Percentiles rank a stretch among this genome's conserved stretches.
Conservation (phyloP, 768 basidiomycete species). For the Agaricus blazei region DNA sequence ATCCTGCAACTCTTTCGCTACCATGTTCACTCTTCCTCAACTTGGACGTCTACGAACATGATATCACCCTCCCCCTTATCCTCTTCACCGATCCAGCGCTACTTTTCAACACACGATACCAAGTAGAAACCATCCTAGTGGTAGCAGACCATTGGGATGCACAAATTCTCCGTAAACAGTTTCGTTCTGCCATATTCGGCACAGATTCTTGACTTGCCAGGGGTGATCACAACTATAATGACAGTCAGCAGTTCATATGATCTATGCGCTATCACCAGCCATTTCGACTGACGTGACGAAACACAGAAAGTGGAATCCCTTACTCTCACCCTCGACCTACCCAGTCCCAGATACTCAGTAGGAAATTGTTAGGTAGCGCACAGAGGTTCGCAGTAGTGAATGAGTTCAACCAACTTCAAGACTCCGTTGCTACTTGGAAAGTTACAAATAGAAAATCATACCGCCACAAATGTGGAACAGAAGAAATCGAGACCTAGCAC, state of each 20-base stretch:
- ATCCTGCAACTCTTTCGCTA: constrained; percentile 37
- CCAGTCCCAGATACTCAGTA: constrained; percentile 18
- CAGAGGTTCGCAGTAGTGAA: too few species aligned
- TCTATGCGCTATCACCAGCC: constrained; percentile 50
- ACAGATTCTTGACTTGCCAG: too few species aligned
- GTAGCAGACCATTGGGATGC: constrained; percentile 72
- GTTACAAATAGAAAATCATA: constrained; percentile 15
- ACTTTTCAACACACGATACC: constrained; percentile 26
- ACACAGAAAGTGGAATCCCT: constrained; percentile 50
- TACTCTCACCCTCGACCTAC: constrained; percentile 51
- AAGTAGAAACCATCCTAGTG: constrained; percentile 47
- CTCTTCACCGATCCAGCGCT: constrained; percentile 54
- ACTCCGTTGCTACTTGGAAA: too few species aligned
- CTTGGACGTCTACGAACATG: constrained; percentile 34
- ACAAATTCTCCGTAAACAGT: constrained; percentile 50
- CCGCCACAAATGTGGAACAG: constrained; percentile 37
- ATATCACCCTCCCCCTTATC: constrained; percentile 46
- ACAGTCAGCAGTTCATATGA: constrained; percentile 33
- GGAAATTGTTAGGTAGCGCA: too few species aligned
- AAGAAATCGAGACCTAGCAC: constrained; percentile 23
- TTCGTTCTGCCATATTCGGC: constrained; percentile 35
- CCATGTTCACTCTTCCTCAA: constrained; percentile 56
- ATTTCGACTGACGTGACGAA: constrained; percentile 60
- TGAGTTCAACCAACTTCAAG: too few species aligned
- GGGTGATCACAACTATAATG: constrained; percentile 19